Base-by-base conservation (phyloP, 352 stramenopile species). In the Globisporangium spinosum region DNA sequence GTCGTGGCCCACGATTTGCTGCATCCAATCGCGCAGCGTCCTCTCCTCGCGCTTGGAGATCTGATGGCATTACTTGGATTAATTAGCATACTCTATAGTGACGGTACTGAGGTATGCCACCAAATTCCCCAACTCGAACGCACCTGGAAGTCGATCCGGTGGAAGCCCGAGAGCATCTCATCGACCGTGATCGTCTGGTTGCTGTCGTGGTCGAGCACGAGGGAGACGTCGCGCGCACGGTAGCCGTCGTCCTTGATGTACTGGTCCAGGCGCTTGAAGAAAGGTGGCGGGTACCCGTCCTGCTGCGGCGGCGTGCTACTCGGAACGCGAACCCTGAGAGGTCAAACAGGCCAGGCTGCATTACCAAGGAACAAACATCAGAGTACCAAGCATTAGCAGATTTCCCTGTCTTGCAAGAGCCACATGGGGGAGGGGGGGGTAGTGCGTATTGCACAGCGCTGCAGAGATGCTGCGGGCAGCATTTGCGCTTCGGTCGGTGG, bases 221-320 rank as follows among this genome's bases (percentile, higher is more conserved):
- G 58, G 56, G 78, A 87, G 54, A 84, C 78, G 27, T 87, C 78
- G 54, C 65, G 75, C 23, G 75, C 78, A 12, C 76, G 78, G 63
- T 82, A 78, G 56, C 77, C 75, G 53, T 87, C 80, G 9, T 69
- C 68, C 25, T 82, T 74, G 58, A 87, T 79, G 71, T 79, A 84
- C 57, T 77, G 74, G 69, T 87, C 76, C 17, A 84, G 69, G 10
- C 78, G 78, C 62, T 78, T 79, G 70, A 87, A 87, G 67, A 80
- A 81, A 10, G 68, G 68, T 35, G 78, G 78, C 23, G 78, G 78
- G 45, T 80, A 83, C 2, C 76, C 76, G 68, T 83, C 76, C 38
- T 80, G 76, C 35, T 57, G 47, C 4, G 61, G 47, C 4, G 62
- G 17, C 17, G 43, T 25, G 6, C 27, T 38, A 20, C 65, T 56